Conservation (phyloP, 352 stramenopile species). For the Phytopythium chamaehyphon region DNA sequence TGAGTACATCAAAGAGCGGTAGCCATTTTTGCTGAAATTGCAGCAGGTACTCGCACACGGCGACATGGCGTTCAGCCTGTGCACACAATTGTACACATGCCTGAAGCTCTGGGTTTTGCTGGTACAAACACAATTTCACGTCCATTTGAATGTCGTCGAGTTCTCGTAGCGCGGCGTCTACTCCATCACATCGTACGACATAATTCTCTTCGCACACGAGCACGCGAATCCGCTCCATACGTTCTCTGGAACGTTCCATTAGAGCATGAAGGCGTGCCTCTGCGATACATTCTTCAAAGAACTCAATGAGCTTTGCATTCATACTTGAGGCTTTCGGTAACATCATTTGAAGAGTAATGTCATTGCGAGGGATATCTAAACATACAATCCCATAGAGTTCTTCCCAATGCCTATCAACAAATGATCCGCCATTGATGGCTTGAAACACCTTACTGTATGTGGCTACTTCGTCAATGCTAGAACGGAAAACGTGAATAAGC, state of each 20-base stretch:
- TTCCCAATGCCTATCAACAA: slow-evolving; percentile 38
- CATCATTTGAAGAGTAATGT: no score
- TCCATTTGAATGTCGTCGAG: slow-evolving; percentile 32
- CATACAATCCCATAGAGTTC: neutral
- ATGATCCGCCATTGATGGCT: slow-evolving; percentile 32
- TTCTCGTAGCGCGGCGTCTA: slow-evolving; percentile 21
- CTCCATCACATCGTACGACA: slow-evolving; percentile 26
- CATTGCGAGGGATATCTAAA: neutral
- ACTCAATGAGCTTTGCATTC: slow-evolving; percentile 6
- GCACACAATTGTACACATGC: slow-evolving; percentile 17
- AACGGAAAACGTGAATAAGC: slow-evolving; percentile 28
- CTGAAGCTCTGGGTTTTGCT: slow-evolving; percentile 40
- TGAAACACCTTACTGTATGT: slow-evolving; percentile 45
- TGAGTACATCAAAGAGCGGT: slow-evolving; percentile 36
- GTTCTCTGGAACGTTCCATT: slow-evolving; percentile 27
- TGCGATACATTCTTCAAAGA: slow-evolving; percentile 54
- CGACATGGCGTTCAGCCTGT: slow-evolving; percentile 25
- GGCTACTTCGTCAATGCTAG: slow-evolving; percentile 39
- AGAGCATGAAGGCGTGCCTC: slow-evolving; percentile 39
- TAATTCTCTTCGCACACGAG: slow-evolving; percentile 35
- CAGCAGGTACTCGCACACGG: slow-evolving; percentile 31
- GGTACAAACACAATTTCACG: slow-evolving; percentile 33
- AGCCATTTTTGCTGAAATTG: slow-evolving; percentile 45
- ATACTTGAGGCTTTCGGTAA: neutral
- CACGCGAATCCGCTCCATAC: slow-evolving; percentile 25